phyloP scores from a whole-genome alignment of 225 moss, liverwort and hornwort genomes.

The Physcomitrellopsis africana region DNA sequence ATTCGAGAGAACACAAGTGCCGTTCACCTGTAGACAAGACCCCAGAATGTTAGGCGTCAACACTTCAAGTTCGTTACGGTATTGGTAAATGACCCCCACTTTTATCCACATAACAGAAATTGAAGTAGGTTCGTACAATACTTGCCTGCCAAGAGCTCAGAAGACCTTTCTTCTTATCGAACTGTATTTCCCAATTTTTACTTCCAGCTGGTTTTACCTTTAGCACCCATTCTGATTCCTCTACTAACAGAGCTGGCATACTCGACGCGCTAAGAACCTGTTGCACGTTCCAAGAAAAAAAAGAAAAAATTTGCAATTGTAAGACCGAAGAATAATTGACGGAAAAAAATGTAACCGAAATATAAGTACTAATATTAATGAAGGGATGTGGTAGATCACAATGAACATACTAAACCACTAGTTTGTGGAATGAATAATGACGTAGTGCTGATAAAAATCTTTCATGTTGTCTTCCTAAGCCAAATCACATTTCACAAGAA shows the following conservation, averaged over 20 bases:
- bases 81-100: neutral
- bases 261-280: slow-evolving; percentile 49
- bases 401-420: neutral
- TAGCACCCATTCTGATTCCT: slow-evolving; percentile 47
- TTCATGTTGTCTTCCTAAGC: neutral
- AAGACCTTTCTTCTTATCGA: slow-evolving; percentile 69
- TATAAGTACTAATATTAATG: too few species aligned
- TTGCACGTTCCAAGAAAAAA: slow-evolving; percentile 26
- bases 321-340: slow-evolving; percentile 12
- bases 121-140: neutral
- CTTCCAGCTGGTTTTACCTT: slow-evolving; percentile 51
- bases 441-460: neutral
- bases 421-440: neutral
- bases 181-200: slow-evolving; percentile 72
- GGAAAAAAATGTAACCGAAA: slow-evolving; percentile 4
- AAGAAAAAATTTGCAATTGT: neutral
- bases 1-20: slow-evolving; percentile 46
- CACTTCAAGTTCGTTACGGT: slow-evolving; percentile 3
- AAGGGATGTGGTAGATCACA: too few species aligned
- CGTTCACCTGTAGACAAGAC: slow-evolving; percentile 53
- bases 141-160: slow-evolving; percentile 80
- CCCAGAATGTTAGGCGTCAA: slow-evolving; percentile 17
- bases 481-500: slow-evolving; percentile 14
- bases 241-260: slow-evolving; percentile 57
- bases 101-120: neutral